Evolutionary conservation across 2,329 filamentous ascomycete species (phyloP).

Genomic region (Ilyonectria sp.): DNA sequence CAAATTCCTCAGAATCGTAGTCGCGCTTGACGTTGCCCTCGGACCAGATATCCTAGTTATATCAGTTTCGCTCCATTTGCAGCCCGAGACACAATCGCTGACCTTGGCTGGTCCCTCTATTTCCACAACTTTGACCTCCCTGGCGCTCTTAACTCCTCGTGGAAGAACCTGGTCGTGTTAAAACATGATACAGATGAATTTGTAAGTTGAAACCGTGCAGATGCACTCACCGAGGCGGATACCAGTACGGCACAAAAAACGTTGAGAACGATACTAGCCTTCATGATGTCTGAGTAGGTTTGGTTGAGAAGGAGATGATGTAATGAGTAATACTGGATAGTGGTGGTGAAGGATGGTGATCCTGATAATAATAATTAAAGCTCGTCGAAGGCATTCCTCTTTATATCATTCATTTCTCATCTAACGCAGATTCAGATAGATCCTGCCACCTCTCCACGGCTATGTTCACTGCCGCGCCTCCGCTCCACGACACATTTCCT

Average conservation of each 20-base stretch:
- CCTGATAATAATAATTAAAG: not conserved
- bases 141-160: not conserved
- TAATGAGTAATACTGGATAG: not conserved
- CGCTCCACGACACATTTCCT: not conserved
- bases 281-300: not conserved
- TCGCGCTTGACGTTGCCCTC: not conserved
- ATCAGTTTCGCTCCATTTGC: not conserved
- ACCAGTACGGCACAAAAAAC: constrained; percentile 2
- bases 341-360: not conserved
- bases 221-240: constrained; percentile 5
- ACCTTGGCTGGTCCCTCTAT: not conserved
- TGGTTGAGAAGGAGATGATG: not conserved
- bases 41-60: not conserved
- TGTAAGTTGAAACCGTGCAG: not conserved
- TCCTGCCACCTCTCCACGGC: not conserved
- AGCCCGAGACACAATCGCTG: not conserved
- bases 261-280: not conserved
- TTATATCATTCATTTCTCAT: not conserved
- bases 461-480: not conserved
- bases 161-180: constrained; percentile 7
- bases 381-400: not conserved
- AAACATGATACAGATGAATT: not conserved
- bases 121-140: not conserved
- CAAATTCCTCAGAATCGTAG: not conserved
- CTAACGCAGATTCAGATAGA: not conserved